Evolutionary conservation across 2,329 filamentous ascomycete species (phyloP).

Genomic region (Saccharata proteae): DNA sequence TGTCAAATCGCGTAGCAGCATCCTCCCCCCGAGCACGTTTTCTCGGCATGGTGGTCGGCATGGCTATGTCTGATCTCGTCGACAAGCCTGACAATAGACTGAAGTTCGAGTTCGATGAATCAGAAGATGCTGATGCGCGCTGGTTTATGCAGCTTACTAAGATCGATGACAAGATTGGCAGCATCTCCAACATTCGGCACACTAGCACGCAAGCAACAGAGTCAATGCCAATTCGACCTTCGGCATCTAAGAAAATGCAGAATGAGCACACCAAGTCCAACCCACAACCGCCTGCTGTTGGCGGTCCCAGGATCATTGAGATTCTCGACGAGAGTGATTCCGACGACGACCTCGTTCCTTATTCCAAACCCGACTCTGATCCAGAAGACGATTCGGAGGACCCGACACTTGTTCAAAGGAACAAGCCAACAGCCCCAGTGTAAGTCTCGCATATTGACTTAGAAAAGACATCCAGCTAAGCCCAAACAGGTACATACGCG

Average conservation of each 20-base stretch:
- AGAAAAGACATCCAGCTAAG: neutral
- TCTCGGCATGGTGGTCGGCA: conserved; percentile 79
- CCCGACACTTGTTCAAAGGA: conserved; percentile 69
- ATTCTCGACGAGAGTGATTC: conserved; percentile 41
- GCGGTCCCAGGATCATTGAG: conserved; percentile 36
- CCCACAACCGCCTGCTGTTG: conserved; percentile 12
- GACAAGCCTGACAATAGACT: conserved; percentile 59
- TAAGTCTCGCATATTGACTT: no score
- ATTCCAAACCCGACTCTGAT: conserved; percentile 79
- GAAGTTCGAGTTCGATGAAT: conserved; percentile 75
- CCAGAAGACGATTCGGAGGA: conserved; percentile 89
- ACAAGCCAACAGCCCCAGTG: conserved; percentile 75
- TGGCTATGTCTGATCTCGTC: conserved; percentile 52
- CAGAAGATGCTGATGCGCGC: conserved; percentile 55
- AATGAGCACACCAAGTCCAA: no score
- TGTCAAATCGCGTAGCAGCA: conserved; percentile 75
- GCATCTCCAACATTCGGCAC: conserved; percentile 2
- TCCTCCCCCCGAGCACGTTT: conserved; percentile 66
- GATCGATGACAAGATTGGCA: conserved; percentile 51
- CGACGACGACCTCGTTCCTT: conserved; percentile 58
- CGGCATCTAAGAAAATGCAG: no score
- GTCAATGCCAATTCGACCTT: no score
- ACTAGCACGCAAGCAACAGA: conserved; percentile 10
- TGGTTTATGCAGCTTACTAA: conserved; percentile 61
- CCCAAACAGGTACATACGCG: conserved; percentile 56